Evolutionary conservation across 1,139 yeast genomes (phyloP), one percentile per base, ranked within the genome.

Genomic region (Scheffersomyces parashehatae): DNA sequence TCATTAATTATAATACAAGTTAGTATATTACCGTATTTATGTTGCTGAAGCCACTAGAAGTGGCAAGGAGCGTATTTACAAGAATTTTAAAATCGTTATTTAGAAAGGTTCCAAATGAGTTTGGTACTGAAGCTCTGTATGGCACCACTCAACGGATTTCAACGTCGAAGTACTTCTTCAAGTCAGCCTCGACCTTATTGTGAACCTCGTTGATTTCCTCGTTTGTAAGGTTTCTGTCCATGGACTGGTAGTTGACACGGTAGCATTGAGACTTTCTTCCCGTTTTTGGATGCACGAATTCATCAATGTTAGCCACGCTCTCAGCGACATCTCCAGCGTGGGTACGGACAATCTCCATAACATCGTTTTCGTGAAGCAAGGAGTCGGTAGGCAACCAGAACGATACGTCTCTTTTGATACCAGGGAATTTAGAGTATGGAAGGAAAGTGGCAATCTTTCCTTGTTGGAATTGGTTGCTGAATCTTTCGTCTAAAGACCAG

Each of bases 401-500:
- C 6, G 97, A 88, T 29, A 91, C 82, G 60, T 93, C 99, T 63
- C 98, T 78, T 31, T 74, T 71, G 15, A 95, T 81, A 1, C 95
- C 89, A 0, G 98, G 99, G 62, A 82, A 90, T 64, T 88, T 90
- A 10, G 97, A 89, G 68, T 88, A 93, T 9, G 97, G 96, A 53
- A 75, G 82, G 70, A 93, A 95, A 8, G 84, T 82, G 9, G 83
- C 67, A 42, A 93, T 89, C 34, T 70, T 65, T 10, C 85, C 87
- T 45, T 75, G 71, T 34, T 65, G 54, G 62, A 93, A 93, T 65
- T 93, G 99, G 1, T 68, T 65, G 35, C 75, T 66, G 62, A 93
- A 93, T 44, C 97, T 73, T 46, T 81, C 82, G 65, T 95, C 98
- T 36, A 67, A 59, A 1, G 97, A 78, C 99, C 99, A 93, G 67